Conservation (phyloP, 768 basidiomycete genomes). For the Suillus fuscotomentosus region DNA sequence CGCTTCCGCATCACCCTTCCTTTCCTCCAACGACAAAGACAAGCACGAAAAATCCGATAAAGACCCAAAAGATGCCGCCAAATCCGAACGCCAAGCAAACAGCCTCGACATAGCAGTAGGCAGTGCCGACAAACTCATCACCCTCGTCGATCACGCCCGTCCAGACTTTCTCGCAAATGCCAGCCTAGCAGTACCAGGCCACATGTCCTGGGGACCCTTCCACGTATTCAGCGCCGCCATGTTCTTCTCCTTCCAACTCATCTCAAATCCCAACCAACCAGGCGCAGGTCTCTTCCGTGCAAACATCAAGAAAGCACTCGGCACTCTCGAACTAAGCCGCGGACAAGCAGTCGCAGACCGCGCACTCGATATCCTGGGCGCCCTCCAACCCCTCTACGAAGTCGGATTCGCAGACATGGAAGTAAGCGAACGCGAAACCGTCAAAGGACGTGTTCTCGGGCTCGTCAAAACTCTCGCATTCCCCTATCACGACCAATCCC, state of each 20-base stretch:
- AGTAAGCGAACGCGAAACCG: constrained; percentile 53
- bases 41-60: constrained; percentile 30
- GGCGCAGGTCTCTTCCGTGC: constrained; percentile 75
- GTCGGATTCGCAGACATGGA: constrained; percentile 54
- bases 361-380: constrained; percentile 65
- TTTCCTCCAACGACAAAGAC: constrained; percentile 22
- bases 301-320: constrained; percentile 68
- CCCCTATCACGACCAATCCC: constrained; percentile 71
- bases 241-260: constrained; percentile 90
- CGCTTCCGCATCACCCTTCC: constrained; percentile 35
- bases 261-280: constrained; percentile 76
- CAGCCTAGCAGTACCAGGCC: constrained; percentile 71
- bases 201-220: constrained; percentile 83
- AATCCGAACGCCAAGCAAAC: constrained; percentile 44
- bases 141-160: constrained; percentile 71
- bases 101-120: constrained; percentile 74
- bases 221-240: constrained; percentile 85
- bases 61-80: constrained; percentile 13
- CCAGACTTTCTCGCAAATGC: constrained; percentile 74
- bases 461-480: constrained; percentile 76
- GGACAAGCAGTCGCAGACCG: constrained; percentile 73
- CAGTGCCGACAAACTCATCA: constrained; percentile 76
- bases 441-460: constrained; percentile 58
- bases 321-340: constrained; percentile 62
- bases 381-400: constrained; percentile 72